Conservation (phyloP, 306 rosid genomes). For the Glycine tomentella region DNA sequence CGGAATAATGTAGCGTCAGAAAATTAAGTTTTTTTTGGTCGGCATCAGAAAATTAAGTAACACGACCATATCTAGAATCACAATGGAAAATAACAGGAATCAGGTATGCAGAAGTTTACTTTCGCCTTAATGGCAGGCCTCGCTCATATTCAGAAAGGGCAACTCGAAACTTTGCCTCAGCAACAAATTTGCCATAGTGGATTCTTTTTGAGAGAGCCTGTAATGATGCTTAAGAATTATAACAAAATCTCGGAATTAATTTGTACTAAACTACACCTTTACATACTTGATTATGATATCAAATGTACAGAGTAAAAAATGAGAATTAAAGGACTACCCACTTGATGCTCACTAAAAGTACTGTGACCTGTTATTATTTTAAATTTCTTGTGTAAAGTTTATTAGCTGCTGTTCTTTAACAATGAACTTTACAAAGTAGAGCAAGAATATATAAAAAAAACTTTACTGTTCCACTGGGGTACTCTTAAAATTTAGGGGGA, state of each 20-base stretch:
- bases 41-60: too few relatives aligned
- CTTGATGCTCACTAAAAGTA: background rate
- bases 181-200: slow-evolving; percentile 74
- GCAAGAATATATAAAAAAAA: background rate
- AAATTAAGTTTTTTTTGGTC: background rate
- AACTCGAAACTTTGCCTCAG: slow-evolving; percentile 64
- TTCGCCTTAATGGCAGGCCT: too few relatives aligned
- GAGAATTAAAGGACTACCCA: background rate
- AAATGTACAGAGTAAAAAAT: slow-evolving; percentile 12
- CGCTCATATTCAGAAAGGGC: slow-evolving; percentile 50
- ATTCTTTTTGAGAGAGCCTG: slow-evolving; percentile 72
- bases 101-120: background rate
- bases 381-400: background rate
- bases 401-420: background rate
- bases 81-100: background rate
- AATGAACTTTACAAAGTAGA: background rate
- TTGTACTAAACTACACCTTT: background rate
- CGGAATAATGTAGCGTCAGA: slow-evolving; percentile 1
- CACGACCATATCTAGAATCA: background rate
- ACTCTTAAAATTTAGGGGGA: too few relatives aligned
- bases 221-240: slow-evolving; percentile 11
- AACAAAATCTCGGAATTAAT: background rate
- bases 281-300: background rate
- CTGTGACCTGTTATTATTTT: background rate
- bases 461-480: too few relatives aligned